A percentile compares a stretch with the other conserved stretches of the same genome.
phyloP scores from a whole-genome alignment of 768 basidiomycete genomes.

The Auriscalpium microsporum region DNA sequence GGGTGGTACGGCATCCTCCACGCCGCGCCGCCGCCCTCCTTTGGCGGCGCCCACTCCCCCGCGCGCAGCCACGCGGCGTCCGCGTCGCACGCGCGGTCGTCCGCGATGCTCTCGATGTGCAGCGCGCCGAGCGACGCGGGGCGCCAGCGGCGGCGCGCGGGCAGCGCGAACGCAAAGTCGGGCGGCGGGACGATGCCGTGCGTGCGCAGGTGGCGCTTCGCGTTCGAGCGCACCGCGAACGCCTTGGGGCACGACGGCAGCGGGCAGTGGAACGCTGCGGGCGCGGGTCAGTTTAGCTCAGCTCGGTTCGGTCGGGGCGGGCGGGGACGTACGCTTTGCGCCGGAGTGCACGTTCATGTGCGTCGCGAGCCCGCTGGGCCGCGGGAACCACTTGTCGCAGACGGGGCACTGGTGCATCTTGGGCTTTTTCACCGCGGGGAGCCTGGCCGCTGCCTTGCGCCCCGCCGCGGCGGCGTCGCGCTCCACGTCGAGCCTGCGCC shows the following conservation, averaged over 20 bases:
- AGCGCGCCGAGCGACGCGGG: neutral
- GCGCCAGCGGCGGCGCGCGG: neutral
- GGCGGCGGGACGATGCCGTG: constrained; percentile 51
- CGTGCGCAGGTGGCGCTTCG: constrained; percentile 69
- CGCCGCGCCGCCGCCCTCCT: neutral
- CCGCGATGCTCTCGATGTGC: neutral
- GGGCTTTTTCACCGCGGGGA: constrained; percentile 25
- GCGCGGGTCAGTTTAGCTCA: neutral
- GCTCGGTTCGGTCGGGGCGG: no score
- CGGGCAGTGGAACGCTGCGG: constrained; percentile 37
- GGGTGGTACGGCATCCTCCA: constrained; percentile 24
- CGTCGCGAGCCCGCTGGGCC: constrained; percentile 43
- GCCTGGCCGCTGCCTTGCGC: constrained; percentile 7
- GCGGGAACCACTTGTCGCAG: constrained; percentile 39
- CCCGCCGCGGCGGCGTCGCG: constrained; percentile 4
- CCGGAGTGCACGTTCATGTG: constrained; percentile 49
- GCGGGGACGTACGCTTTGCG: constrained; percentile 34
- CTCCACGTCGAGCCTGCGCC: neutral
- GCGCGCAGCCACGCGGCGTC: neutral
- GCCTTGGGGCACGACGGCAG: constrained; percentile 54
- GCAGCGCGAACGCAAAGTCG: constrained; percentile 31
- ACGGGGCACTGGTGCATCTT: constrained; percentile 43
- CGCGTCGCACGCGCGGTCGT: neutral
- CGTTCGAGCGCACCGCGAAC: constrained; percentile 76
- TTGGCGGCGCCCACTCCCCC: neutral